These are phyloP conservation scores for Neofusicoccum ribis DNA, from an alignment of 2,329 filamentous ascomycete species.

Conservation along the genomic window DNA sequence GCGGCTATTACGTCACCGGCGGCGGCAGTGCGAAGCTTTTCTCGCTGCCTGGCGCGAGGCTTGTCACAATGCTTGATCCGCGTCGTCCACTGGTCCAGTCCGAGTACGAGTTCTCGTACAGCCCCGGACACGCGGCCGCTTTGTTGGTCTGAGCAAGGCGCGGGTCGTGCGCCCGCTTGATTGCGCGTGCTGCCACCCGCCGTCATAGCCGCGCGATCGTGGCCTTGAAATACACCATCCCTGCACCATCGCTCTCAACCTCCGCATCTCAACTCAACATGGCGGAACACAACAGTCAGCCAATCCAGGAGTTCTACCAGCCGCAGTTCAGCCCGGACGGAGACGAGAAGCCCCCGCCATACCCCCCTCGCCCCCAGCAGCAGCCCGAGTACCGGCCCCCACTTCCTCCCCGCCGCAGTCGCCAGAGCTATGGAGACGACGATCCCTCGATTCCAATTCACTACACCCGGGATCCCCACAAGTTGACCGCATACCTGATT, in stretches of 20 bases:
- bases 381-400: conserved; percentile 17
- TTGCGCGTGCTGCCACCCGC: background rate
- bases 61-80: conserved; percentile 8
- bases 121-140: background rate
- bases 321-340: background rate
- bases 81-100: background rate
- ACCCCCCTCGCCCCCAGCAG: conserved; percentile 1
- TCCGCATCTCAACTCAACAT: background rate
- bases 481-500: conserved; percentile 45
- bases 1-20: background rate
- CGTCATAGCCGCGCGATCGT: background rate
- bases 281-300: background rate
- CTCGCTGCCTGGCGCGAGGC: background rate
- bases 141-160: background rate
- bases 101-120: background rate
- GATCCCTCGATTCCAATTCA: conserved; percentile 35
- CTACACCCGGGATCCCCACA: conserved; percentile 44
- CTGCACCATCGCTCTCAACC: background rate
- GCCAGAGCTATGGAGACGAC: background rate
- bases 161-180: background rate
- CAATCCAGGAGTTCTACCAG: conserved; percentile 3
- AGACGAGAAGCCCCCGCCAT: conserved; percentile 1
- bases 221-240: background rate
- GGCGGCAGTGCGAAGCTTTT: background rate
- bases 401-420: conserved; percentile 20